Percentiles rank a stretch among this genome's conserved stretches.
Conservation (phyloP, 495 filamentous ascomycete genomes). For the Echria macrotheca region DNA sequence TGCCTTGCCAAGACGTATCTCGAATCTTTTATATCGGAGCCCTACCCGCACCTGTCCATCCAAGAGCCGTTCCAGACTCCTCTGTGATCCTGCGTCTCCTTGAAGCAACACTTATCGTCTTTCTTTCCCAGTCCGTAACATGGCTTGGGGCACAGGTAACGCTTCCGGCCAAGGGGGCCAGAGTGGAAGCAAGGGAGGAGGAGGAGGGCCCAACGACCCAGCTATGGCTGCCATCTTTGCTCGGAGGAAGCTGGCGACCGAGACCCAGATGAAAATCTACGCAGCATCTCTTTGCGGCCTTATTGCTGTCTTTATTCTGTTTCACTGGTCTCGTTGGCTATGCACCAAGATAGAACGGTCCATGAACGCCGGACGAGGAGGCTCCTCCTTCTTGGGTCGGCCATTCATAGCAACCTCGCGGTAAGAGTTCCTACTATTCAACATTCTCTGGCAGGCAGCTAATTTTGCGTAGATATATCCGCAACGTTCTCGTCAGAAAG, state of each 20-base stretch:
- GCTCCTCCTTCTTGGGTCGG: slow-evolving; percentile 14
- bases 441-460: no score
- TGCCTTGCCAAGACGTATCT: no score
- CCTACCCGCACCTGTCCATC: background rate
- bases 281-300: slow-evolving; percentile 41
- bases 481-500: slow-evolving; percentile 41
- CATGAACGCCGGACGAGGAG: slow-evolving; percentile 6
- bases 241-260: slow-evolving; percentile 28
- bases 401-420: slow-evolving; percentile 25
- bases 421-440: slow-evolving; percentile 11
- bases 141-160: background rate
- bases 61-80: background rate
- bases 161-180: slow-evolving; percentile 10
- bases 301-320: slow-evolving; percentile 46
- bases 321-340: slow-evolving; percentile 40
- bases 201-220: slow-evolving; percentile 10
- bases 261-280: slow-evolving; percentile 34
- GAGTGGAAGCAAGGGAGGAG: slow-evolving; percentile 4
- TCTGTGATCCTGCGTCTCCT: background rate
- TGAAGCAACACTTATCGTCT: background rate
- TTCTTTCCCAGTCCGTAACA: no score
- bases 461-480: no score
- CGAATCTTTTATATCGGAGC: background rate
- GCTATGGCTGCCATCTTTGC: slow-evolving; percentile 23
- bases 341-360: slow-evolving; percentile 20